Base-by-base conservation (phyloP, 2,329 filamentous ascomycete species). In the Penicillium sp. region DNA sequence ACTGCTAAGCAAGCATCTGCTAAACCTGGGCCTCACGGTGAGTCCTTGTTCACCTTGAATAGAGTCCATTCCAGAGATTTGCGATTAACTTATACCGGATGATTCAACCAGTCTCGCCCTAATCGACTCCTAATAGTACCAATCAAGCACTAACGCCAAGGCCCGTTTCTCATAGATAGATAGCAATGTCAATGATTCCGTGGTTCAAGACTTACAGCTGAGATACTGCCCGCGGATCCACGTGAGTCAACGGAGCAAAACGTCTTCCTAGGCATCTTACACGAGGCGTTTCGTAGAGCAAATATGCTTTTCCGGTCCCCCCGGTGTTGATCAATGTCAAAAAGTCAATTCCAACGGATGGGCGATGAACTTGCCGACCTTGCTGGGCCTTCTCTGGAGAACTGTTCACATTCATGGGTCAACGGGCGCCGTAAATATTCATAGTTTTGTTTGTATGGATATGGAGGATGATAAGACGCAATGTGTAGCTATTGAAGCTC, bases 1-100 rank as follows among this genome's bases (percentile, higher is more conserved):
- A 62, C 53, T 3, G 58, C 49, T 18, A 60, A 56, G 11, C 56
- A 64, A 18, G 49, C 55, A 11, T 47, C 57, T 33, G 41, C 51
- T 23, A 60, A 62, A 26, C n/a, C 52, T 33, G 53, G 46, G 25
- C 49, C 51, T 29, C 33, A 54, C 12, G 53, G 51, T 61, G 59
- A n/a, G 45, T 25, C 33, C 22, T 42, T 12, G 31, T 18, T 48
- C 20, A 40, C 18, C n/a, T 12, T 11, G 22, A 37, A 37, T 18
- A 6, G 11, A 18, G 8, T 22, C 18, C 18, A 22, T 2, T 40
- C 18, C 18, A 6, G n/a, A 20, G 3, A 20, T 20, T 20, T 12
- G n/a, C 18, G n/a, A n/a, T 40, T 2, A 40, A 40, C 37, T 22
- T 8, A 40, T 22, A 11, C 18, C 37, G 37, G 18, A 20, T 40